phyloP scores from a whole-genome alignment of 2,329 filamentous ascomycete genomes.

The Davidsoniella virescens region DNA sequence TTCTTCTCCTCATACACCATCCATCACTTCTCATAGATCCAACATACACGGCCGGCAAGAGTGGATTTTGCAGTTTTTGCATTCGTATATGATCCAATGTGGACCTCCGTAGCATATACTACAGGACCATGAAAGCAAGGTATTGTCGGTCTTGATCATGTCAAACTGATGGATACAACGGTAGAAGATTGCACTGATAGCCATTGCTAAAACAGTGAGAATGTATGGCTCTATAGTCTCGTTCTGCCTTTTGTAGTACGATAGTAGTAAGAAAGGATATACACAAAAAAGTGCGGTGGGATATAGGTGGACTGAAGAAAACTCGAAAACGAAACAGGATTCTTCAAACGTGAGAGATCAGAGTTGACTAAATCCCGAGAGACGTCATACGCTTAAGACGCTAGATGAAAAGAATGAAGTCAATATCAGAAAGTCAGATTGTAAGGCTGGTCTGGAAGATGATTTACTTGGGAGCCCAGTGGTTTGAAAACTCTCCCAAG shows the following conservation, averaged over 20 bases:
- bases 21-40: conserved; percentile 6
- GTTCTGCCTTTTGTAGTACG: neutral
- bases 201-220: neutral
- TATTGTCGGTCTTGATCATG: conserved; percentile 51
- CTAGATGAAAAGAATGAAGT: too few species aligned
- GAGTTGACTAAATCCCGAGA: too few species aligned
- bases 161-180: conserved; percentile 46
- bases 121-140: conserved; percentile 48
- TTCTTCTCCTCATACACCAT: too few species aligned
- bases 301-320: too few species aligned
- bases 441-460: too few species aligned
- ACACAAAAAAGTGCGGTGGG: neutral
- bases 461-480: too few species aligned
- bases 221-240: too few species aligned
- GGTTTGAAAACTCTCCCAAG: too few species aligned
- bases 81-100: conserved; percentile 53
- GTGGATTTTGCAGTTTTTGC: conserved; percentile 50
- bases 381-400: too few species aligned
- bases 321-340: too few species aligned
- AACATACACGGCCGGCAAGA: conserved; percentile 43
- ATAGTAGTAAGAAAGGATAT: neutral
- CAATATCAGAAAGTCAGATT: too few species aligned
- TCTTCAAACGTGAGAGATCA: too few species aligned
- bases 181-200: conserved; percentile 11
- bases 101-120: conserved; percentile 46